phyloP scores from a whole-genome alignment of 2,329 filamentous ascomycete species.

The Sporothrix euskadiensis region DNA sequence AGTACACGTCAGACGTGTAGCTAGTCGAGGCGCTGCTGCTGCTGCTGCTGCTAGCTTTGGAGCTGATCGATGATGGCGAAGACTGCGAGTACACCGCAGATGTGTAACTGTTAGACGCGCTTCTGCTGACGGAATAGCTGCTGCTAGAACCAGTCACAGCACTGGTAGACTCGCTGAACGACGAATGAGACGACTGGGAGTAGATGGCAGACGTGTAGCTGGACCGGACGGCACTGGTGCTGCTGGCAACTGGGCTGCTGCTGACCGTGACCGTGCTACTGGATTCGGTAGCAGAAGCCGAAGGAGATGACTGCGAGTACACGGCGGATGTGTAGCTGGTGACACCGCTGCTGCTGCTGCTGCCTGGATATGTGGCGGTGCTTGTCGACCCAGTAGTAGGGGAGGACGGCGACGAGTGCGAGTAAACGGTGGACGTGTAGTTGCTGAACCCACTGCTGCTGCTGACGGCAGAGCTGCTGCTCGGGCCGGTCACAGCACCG shows the following conservation, averaged over 20 bases:
- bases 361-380: background rate
- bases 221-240: background rate
- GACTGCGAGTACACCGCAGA: conserved; percentile 14
- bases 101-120: conserved; percentile 5
- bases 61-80: background rate
- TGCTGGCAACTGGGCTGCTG: background rate
- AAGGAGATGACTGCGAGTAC: conserved; percentile 3
- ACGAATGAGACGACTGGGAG: background rate
- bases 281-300: background rate
- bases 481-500: background rate
- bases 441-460: background rate
- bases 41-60: no score
- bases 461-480: background rate
- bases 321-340: background rate
- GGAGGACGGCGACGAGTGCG: background rate
- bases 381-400: background rate
- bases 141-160: background rate
- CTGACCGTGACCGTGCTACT: background rate
- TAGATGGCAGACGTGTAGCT: background rate
- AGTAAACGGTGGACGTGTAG: conserved; percentile 1
- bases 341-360: background rate
- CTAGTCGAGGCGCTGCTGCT: background rate
- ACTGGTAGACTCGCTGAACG: background rate
- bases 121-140: background rate
- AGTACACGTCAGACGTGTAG: no score